Conservation (phyloP, 495 filamentous ascomycete genomes). For the Aspergillus bridgeri region DNA sequence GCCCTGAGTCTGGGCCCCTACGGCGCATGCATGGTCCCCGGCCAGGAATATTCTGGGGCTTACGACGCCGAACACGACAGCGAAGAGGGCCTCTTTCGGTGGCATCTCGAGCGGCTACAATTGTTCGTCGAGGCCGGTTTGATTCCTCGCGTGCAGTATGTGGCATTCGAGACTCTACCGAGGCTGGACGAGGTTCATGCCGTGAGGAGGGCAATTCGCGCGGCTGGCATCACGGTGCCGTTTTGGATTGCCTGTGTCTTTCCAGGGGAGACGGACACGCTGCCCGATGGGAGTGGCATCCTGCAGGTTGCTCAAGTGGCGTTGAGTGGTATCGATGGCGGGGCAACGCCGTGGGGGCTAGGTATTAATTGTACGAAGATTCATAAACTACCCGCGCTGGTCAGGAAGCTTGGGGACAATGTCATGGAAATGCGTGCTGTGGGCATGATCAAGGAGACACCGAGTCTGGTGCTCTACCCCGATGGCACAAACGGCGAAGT, state of each 20-base stretch:
- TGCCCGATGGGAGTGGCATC: slow-evolving; percentile 37
- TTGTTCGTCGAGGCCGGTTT: slow-evolving; percentile 42
- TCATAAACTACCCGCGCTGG: slow-evolving; percentile 45
- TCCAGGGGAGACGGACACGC: slow-evolving; percentile 46
- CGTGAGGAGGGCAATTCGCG: slow-evolving; percentile 26
- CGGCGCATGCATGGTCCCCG: slow-evolving; percentile 61
- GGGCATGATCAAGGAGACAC: slow-evolving; percentile 16
- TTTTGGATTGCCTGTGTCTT: slow-evolving; percentile 65
- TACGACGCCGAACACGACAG: slow-evolving; percentile 49
- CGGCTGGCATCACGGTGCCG: slow-evolving; percentile 12
- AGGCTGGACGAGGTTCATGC: slow-evolving; percentile 57
- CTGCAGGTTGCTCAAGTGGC: slow-evolving; percentile 31
- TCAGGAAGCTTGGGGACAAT: slow-evolving; percentile 43
- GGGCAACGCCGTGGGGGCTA: slow-evolving; percentile 53
- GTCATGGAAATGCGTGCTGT: slow-evolving; percentile 27
- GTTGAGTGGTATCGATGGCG: slow-evolving; percentile 6
- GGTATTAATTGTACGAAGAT: slow-evolving; percentile 67
- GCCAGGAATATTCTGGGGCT: slow-evolving; percentile 58
- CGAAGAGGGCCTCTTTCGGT: slow-evolving; percentile 41
- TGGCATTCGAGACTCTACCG: slow-evolving; percentile 65
- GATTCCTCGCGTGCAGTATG: slow-evolving; percentile 37
- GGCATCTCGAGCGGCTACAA: slow-evolving; percentile 53
- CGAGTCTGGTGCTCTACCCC: slow-evolving; percentile 61
- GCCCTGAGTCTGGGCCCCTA: slow-evolving; percentile 62
- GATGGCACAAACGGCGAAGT: slow-evolving; percentile 65